A percentile compares a stretch with the other conserved stretches of the same genome.
These are phyloP conservation scores for Oemleria cerasiformis DNA, from an alignment of 306 rosid genomes.

Conservation along the genomic window DNA sequence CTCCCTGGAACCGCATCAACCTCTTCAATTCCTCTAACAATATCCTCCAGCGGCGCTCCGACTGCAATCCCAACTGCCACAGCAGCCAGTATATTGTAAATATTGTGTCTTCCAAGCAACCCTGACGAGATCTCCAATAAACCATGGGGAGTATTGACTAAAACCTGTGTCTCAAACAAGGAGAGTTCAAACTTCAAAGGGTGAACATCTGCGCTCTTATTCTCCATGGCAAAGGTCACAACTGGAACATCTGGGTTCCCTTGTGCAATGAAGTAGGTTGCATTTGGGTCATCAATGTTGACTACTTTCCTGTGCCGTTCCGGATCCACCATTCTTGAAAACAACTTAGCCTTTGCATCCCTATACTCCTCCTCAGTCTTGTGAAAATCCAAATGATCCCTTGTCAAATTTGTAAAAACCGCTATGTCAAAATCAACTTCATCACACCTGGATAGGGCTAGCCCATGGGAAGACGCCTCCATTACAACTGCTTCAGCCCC, in stretches of 20 bases:
- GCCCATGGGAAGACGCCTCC: slow-evolving; percentile 64
- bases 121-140: slow-evolving; percentile 93
- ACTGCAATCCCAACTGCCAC: slow-evolving; percentile 94
- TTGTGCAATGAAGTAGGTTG: slow-evolving; percentile 58
- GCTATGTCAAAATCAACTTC: slow-evolving; percentile 95
- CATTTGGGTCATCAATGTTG: slow-evolving; percentile 77
- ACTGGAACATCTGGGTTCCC: slow-evolving; percentile 80
- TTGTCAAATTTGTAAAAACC: slow-evolving; percentile 68
- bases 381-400: slow-evolving; percentile 52
- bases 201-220: slow-evolving; percentile 80
- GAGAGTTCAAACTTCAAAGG: slow-evolving; percentile 87
- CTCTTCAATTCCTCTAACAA: slow-evolving; percentile 96
- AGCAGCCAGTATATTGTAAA: slow-evolving; percentile 88
- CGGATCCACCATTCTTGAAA: slow-evolving; percentile 80
- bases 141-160: slow-evolving; percentile 88
- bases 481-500: slow-evolving; percentile 83
- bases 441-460: slow-evolving; percentile 57
- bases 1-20: slow-evolving; percentile 96
- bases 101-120: slow-evolving; percentile 85
- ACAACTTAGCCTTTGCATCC: slow-evolving; percentile 62
- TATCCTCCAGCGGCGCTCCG: slow-evolving; percentile 96
- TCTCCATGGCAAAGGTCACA: slow-evolving; percentile 82
- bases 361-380: slow-evolving; percentile 53
- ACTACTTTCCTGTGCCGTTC: slow-evolving; percentile 85
- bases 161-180: slow-evolving; percentile 91